Conservation (phyloP, 2,329 filamentous ascomycete genomes). For the Fusarium mundagurra region DNA sequence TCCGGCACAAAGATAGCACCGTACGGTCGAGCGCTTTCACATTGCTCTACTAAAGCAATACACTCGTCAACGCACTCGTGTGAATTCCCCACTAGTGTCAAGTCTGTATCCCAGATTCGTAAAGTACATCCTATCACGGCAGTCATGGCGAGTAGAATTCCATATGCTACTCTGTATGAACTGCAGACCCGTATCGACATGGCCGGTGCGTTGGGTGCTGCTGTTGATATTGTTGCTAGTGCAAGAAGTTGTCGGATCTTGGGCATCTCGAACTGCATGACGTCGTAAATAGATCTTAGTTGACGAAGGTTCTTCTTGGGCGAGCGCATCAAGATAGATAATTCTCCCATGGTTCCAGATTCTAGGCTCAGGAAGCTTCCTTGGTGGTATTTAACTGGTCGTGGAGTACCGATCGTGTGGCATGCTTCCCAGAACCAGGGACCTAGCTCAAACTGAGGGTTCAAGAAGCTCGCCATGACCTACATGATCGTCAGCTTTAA, state of each 20-base stretch:
- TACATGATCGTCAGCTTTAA: not conserved
- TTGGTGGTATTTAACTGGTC: conserved; percentile 24
- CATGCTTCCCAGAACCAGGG: conserved; percentile 40
- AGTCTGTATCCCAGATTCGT: conserved; percentile 4
- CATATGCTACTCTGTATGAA: conserved; percentile 25
- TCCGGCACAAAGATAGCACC: conserved; percentile 30
- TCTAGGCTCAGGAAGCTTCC: conserved; percentile 32
- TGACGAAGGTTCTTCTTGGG: conserved; percentile 13
- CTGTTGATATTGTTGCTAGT: not conserved
- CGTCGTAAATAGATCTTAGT: conserved; percentile 24
- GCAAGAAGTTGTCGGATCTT: not conserved
- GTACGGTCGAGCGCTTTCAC: conserved; percentile 18
- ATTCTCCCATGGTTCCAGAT: conserved; percentile 15
- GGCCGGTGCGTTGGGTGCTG: not conserved
- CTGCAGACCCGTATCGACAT: not conserved
- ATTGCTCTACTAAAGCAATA: conserved; percentile 21
- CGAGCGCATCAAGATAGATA: conserved; percentile 14
- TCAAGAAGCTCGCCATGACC: conserved; percentile 32
- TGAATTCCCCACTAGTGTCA: not conserved
- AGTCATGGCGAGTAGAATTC: conserved; percentile 8
- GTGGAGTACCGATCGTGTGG: not conserved
- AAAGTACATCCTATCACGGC: conserved; percentile 26
- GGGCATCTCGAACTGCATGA: conserved; percentile 23
- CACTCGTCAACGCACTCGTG: conserved; percentile 21
- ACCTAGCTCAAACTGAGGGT: conserved; percentile 24